These are phyloP conservation scores for Musa troglodytarum DNA, from an alignment of 176 grass and related monocot genomes.

Conservation along the genomic window DNA sequence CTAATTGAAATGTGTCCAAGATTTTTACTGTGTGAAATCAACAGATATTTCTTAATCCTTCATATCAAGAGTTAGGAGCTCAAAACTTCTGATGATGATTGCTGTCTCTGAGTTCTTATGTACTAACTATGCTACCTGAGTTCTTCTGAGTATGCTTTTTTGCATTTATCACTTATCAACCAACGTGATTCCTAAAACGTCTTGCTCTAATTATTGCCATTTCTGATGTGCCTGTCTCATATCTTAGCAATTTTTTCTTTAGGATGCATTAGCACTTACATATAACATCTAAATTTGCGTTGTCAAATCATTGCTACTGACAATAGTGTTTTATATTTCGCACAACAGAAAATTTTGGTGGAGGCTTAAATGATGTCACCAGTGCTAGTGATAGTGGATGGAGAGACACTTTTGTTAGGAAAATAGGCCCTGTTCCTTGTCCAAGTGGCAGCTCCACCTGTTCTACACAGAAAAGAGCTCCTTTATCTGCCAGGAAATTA, in stretches of 20 bases:
- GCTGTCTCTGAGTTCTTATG: neutral
- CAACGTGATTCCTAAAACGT: too few species aligned
- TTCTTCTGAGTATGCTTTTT: neutral
- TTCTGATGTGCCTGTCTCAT: too few species aligned
- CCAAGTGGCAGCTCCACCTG: constrained; percentile 48
- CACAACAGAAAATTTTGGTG: constrained; percentile 68
- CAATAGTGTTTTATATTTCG: neutral
- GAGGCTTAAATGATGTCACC: constrained; percentile 49
- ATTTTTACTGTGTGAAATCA: neutral
- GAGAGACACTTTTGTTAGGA: constrained; percentile 65
- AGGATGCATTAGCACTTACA: neutral
- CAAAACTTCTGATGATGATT: neutral
- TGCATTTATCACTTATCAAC: neutral
- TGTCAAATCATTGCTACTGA: constrained; percentile 10
- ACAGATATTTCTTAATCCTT: too few species aligned
- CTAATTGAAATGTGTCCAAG: neutral
- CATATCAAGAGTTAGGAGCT: too few species aligned
- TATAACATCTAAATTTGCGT: constrained; percentile 16
- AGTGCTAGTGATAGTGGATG: constrained; percentile 64
- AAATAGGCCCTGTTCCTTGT: constrained; percentile 43
- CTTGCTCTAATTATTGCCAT: too few species aligned
- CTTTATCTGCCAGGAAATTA: constrained; percentile 60
- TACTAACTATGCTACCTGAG: neutral
- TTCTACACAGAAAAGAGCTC: constrained; percentile 57
- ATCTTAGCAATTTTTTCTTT: neutral